Conservation (phyloP, 139 green algal genomes). For the Chlorella sp. region DNA sequence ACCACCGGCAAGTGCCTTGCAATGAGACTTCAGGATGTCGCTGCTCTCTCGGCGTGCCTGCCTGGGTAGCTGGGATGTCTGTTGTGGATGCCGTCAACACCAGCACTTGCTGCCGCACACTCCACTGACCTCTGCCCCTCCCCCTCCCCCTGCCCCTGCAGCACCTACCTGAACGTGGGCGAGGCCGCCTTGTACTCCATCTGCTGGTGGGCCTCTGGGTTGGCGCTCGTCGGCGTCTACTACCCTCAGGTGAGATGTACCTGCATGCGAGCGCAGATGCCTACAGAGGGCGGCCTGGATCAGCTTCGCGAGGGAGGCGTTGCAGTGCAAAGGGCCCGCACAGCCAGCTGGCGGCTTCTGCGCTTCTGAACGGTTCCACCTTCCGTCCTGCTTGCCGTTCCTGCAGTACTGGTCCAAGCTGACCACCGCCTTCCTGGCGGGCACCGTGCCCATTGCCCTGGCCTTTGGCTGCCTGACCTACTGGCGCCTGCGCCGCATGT, state of each 20-base stretch:
- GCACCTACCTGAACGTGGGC: constrained; percentile 1
- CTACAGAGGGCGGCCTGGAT: neutral
- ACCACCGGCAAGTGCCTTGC: neutral
- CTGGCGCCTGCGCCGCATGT: constrained; percentile 17
- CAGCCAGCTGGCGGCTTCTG: neutral
- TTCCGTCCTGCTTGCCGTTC: neutral
- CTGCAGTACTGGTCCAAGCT: constrained; percentile 13
- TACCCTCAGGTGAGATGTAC: neutral
- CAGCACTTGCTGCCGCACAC: neutral
- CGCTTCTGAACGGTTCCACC: neutral
- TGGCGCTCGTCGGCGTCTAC: constrained; percentile 19
- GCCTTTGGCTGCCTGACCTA: neutral
- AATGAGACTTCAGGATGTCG: too few species aligned
- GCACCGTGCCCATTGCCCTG: neutral
- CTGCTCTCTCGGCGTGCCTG: too few species aligned
- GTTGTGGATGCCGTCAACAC: too few species aligned
- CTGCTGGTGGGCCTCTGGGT: neutral
- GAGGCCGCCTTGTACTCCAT: constrained; percentile 5
- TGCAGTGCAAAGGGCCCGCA: neutral
- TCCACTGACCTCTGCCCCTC: neutral
- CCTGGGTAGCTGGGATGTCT: too few species aligned
- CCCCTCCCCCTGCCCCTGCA: neutral
- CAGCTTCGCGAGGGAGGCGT: neutral
- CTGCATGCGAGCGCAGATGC: too few species aligned
- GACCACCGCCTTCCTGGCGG: constrained; percentile 12